Conservation (phyloP, 331 rosid species). For the Saraca asoca region DNA sequence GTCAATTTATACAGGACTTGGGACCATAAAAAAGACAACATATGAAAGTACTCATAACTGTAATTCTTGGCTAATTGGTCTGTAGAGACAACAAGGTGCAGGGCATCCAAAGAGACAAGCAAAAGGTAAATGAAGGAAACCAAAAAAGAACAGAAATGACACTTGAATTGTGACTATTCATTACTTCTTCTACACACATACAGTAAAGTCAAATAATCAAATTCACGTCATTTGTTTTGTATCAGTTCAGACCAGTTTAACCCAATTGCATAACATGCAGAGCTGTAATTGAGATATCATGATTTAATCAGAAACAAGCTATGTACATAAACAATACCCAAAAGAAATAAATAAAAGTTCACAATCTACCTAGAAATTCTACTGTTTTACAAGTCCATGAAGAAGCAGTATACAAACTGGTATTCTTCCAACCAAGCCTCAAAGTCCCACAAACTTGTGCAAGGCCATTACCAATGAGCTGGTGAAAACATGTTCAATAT, state of each 20-base stretch:
- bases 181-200: too few species aligned
- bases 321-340: neutral
- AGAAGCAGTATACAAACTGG: slow-evolving; percentile 84
- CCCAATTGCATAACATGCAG: too few species aligned
- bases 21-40: neutral
- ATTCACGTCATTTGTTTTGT: too few species aligned
- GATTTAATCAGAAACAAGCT: too few species aligned
- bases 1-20: neutral
- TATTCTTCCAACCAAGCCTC: slow-evolving; percentile 84
- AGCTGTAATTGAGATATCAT: too few species aligned
- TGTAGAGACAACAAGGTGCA: neutral
- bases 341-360: too few species aligned
- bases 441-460: slow-evolving; percentile 74
- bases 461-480: slow-evolving; percentile 64
- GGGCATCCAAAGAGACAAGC: neutral
- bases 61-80: neutral
- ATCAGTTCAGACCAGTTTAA: too few species aligned
- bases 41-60: neutral
- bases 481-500: slow-evolving; percentile 73
- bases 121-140: neutral
- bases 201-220: too few species aligned
- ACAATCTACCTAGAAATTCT: slow-evolving; percentile 32
- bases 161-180: too few species aligned
- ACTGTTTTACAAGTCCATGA: slow-evolving; percentile 62
- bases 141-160: too few species aligned